Base-by-base conservation (phyloP, 495 filamentous ascomycete species). In the Cenococcum geophilum region DNA sequence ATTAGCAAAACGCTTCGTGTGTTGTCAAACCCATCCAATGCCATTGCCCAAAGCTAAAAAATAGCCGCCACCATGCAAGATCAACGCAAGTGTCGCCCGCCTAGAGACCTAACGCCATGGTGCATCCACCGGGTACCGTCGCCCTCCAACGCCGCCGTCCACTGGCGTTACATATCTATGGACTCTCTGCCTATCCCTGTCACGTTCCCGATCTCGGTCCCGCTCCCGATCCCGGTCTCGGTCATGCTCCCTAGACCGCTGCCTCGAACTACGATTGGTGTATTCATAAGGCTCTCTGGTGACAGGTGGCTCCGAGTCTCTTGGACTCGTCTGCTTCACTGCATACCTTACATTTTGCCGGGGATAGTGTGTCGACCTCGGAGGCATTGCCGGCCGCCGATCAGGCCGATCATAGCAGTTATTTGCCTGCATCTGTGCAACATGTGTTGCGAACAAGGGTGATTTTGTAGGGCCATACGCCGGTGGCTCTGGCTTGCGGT, bases 371-470 rank as follows among this genome's bases (percentile, higher is more conserved):
- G 8, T 36, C 36, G 16, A 43, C 43, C 16, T 37, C 20, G 48
- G 21, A 1, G 59, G 43, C 52, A 61, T 60, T 3, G 54, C 14
- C 21, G 58, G 62, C 32, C 62, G n/a, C n/a, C n/a, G n/a, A n/a
- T n/a, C n/a, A n/a, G n/a, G 42, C 23, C 55, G 62, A 36, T 68
- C 61, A 50, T 68, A 65, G 42, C 59, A 60, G 18, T 62, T 49
- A 25, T 57, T 32, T 53, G 55, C 49, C 57, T 69, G 70, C 40
- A 71, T 50, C 11, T 67, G 62, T 1, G 73, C 70, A 12, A 75
- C 66, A 36, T 70, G 70, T 12, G 73, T 67, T 1, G 73, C 73
- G 59, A 74, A 75, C 1, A 75, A 61, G 9, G 73, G 73, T 0
- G 57, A 51, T 27, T 70, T 67, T 8, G 66, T 70, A 9, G 72